These are phyloP conservation scores for Abrus precatorius DNA, from an alignment of 306 rosid genomes.

Conservation along the genomic window DNA sequence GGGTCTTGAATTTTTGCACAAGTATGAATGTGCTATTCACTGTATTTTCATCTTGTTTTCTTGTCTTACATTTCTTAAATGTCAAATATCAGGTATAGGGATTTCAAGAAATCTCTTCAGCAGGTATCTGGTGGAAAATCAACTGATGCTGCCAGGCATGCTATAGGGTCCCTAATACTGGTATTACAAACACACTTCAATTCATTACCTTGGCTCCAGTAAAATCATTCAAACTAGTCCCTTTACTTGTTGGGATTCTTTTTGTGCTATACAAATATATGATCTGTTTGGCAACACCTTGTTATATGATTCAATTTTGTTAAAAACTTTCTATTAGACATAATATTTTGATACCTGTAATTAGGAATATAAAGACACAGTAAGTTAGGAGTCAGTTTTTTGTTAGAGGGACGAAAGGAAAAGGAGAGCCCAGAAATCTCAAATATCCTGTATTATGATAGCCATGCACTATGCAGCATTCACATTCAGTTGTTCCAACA, in stretches of 20 bases:
- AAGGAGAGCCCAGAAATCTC: background rate
- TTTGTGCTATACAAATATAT: constrained; percentile 10
- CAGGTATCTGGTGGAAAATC: constrained; percentile 70
- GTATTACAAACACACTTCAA: constrained; percentile 51
- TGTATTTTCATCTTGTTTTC: constrained; percentile 39
- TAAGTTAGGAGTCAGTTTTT: background rate
- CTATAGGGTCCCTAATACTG: constrained; percentile 79
- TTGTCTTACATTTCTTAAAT: constrained; percentile 22
- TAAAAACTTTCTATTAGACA: too few relatives aligned
- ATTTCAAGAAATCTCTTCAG: constrained; percentile 87
- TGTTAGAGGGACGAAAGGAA: background rate
- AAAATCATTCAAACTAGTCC: constrained; percentile 3
- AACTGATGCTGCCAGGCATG: constrained; percentile 74
- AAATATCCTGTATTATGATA: background rate
- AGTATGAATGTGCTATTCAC: constrained; percentile 58
- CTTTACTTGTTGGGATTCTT: background rate
- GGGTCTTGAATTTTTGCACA: constrained; percentile 92
- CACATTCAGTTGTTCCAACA: background rate
- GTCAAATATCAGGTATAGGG: constrained; percentile 75
- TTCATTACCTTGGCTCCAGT: constrained; percentile 30
- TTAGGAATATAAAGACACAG: background rate
- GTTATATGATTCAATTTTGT: background rate
- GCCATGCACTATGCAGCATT: background rate
- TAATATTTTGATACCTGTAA: background rate
- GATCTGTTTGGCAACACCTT: background rate